Conservation (phyloP, 768 basidiomycete species). For the Gloeostereum incarnatum region DNA sequence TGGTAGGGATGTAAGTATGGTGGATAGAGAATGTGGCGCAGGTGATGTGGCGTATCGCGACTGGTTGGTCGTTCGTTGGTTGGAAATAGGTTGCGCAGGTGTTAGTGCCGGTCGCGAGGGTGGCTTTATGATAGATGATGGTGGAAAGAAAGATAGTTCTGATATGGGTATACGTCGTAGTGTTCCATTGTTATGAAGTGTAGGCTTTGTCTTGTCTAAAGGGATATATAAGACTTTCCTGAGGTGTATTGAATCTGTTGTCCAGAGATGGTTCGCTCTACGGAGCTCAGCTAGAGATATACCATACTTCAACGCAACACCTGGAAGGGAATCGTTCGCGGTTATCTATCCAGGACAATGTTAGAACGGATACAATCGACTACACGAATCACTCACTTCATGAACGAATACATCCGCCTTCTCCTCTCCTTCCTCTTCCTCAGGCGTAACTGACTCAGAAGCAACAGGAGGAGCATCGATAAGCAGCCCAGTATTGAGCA, state of each 20-base stretch:
- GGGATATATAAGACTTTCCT: constrained; percentile 80
- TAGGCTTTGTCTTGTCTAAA: constrained; percentile 38
- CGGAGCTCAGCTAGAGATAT: constrained; percentile 78
- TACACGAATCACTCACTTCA: constrained; percentile 27
- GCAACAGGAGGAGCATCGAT: constrained; percentile 16
- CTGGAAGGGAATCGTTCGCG: constrained; percentile 71
- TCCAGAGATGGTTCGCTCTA: constrained; percentile 87
- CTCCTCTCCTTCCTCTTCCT: constrained; percentile 14
- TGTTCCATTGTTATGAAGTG: constrained; percentile 10
- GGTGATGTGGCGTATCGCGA: constrained; percentile 11
- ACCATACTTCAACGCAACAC: constrained; percentile 85
- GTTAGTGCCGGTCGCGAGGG: constrained; percentile 5
- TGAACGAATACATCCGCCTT: constrained; percentile 54
- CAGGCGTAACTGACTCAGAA: constrained; percentile 7
- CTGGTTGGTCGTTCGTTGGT: constrained; percentile 9
- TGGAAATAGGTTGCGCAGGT: constrained; percentile 8
- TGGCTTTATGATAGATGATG: constrained; percentile 18
- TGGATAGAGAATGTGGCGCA: constrained; percentile 22
- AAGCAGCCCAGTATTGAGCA: constrained; percentile 20
- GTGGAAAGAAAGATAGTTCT: constrained; percentile 48
- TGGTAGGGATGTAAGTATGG: constrained; percentile 36
- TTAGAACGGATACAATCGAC: constrained; percentile 1
- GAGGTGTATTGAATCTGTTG: constrained; percentile 86
- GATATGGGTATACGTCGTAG: constrained; percentile 40
- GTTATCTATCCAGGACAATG: constrained; percentile 37